Conservation (phyloP, 1,139 yeast genomes). For the Hemisphaericaspora lyxosophila region DNA sequence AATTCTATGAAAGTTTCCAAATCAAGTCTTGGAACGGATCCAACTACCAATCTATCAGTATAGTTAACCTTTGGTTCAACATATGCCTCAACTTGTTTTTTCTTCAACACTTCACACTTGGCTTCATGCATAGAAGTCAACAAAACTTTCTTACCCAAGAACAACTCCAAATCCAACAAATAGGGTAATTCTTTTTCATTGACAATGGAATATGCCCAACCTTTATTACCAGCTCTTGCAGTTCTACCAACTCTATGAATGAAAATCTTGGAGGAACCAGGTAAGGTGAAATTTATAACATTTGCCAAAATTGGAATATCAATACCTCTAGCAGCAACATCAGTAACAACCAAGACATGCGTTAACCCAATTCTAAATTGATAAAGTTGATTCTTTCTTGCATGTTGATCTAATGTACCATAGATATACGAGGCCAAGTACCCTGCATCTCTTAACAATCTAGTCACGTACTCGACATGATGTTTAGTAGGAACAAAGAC, state of each 20-base stretch:
- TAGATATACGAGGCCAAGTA: constrained; percentile 86
- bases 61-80: constrained; percentile 62
- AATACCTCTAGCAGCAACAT: constrained; percentile 99
- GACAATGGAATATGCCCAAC: constrained; percentile 95
- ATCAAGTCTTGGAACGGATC: constrained; percentile 72
- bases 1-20: constrained; percentile 75
- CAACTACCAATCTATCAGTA: constrained; percentile 76
- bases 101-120: constrained; percentile 51
- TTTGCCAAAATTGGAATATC: constrained; percentile 96
- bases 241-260: constrained; percentile 99
- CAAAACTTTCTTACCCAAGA: constrained; percentile 79
- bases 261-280: constrained; percentile 89
- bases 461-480: constrained; percentile 88
- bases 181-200: constrained; percentile 87
- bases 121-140: constrained; percentile 69
- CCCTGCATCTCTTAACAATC: constrained; percentile 70
- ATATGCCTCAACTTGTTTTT: constrained; percentile 43
- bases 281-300: constrained; percentile 86
- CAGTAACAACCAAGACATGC: constrained; percentile 86
- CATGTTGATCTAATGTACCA: constrained; percentile 93
- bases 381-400: constrained; percentile 85
- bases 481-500: constrained; percentile 96
- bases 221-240: constrained; percentile 97
- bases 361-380: constrained; percentile 85
- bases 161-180: constrained; percentile 83